A percentile compares a stretch with the other conserved stretches of the same genome.
phyloP scores from a whole-genome alignment of 495 filamentous ascomycete genomes.

The Lentithecium fluviatile region DNA sequence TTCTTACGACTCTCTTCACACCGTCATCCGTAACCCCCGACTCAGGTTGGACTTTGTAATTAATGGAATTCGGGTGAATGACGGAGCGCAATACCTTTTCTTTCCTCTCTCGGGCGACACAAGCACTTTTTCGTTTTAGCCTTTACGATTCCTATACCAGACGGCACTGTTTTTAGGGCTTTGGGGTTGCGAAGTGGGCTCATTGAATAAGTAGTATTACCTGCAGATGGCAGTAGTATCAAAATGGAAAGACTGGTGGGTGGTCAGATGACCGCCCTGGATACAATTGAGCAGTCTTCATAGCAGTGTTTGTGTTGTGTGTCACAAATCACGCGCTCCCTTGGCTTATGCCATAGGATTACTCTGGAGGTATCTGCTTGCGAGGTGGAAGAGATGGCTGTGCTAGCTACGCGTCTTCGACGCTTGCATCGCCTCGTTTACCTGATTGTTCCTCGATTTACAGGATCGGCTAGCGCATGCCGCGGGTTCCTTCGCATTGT shows the following conservation, averaged over 20 bases:
- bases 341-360: no score
- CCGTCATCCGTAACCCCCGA: background rate
- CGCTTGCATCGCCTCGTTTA: no score
- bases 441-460: no score
- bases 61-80: background rate
- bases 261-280: background rate
- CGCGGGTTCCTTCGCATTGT: no score
- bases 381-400: no score
- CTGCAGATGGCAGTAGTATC: background rate
- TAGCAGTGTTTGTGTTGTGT: no score
- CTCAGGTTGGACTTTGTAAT: background rate
- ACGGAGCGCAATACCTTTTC: background rate
- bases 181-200: background rate
- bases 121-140: background rate
- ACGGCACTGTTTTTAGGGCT: background rate
- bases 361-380: no score
- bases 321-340: no score
- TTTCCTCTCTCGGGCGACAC: background rate
- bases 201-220: background rate
- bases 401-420: no score
- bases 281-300: no score
- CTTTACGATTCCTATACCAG: conserved; percentile 1
- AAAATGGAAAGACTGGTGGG: background rate
- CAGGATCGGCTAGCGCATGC: no score
- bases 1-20: background rate